Evolutionary conservation across 108 stramenopile species (phyloP).

Genomic region (Stephanodiscus minutulus): DNA sequence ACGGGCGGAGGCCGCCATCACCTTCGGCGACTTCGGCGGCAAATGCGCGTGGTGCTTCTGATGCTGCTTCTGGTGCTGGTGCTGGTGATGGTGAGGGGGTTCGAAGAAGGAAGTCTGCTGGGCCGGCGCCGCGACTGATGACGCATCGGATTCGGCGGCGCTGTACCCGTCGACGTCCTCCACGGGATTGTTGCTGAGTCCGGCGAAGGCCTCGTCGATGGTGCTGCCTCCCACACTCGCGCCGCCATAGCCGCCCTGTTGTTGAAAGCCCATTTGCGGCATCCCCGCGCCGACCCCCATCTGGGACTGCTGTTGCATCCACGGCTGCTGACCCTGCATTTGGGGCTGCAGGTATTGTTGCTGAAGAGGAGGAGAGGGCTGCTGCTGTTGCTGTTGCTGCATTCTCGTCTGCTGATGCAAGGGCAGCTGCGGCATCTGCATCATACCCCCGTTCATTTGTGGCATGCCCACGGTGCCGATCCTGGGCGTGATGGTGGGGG

Average conservation of each 20-base stretch:
- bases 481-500: neutral
- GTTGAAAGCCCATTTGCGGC: conserved; percentile 2
- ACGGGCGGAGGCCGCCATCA: conserved; percentile 18
- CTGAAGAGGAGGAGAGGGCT: neutral
- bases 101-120: neutral
- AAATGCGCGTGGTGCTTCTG: conserved; percentile 10
- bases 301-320: conserved; percentile 37
- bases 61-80: conserved; percentile 10
- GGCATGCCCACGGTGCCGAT: neutral
- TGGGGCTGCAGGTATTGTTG: conserved; percentile 8
- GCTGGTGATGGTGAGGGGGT: too few relatives aligned
- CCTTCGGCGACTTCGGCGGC: conserved; percentile 1
- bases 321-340: conserved; percentile 12
- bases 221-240: conserved; percentile 51
- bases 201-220: conserved; percentile 86
- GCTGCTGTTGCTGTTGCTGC: neutral
- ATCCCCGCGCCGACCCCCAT: conserved; percentile 36
- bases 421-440: neutral
- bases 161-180: conserved; percentile 31
- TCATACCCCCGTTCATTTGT: conserved; percentile 1
- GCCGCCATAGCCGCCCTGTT: conserved; percentile 16
- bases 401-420: neutral
- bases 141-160: conserved; percentile 12
- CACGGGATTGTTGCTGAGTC: conserved; percentile 48
- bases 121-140: neutral